phyloP scores from a whole-genome alignment of 345 rosid species.

The Turritis glabra region DNA sequence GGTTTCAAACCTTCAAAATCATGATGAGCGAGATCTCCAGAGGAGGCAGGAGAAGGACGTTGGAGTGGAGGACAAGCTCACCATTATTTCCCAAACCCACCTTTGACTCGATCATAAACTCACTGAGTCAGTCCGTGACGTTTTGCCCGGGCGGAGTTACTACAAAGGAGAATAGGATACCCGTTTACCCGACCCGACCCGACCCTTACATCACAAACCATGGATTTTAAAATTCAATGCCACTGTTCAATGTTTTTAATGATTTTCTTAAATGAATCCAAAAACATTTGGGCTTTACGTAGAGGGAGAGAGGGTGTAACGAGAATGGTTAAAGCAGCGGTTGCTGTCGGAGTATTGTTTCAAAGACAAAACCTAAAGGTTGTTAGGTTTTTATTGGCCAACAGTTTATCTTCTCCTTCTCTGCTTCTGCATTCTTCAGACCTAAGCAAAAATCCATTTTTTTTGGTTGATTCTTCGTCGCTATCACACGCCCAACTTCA shows the following conservation, averaged over 20 bases:
- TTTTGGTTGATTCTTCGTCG: conserved; percentile 69
- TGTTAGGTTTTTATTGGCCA: conserved; percentile 64
- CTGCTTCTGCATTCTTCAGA: conserved; percentile 45
- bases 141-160: no score
- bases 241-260: no score
- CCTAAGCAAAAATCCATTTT: conserved; percentile 52
- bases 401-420: conserved; percentile 52
- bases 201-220: no score
- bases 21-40: not conserved
- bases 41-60: not conserved
- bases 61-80: not conserved
- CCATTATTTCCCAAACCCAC: not conserved
- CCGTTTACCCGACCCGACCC: not conserved
- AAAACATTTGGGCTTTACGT: not conserved
- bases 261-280: no score
- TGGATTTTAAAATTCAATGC: no score
- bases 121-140: not conserved
- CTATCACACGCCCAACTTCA: conserved; percentile 74
- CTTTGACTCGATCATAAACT: not conserved
- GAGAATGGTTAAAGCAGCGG: conserved; percentile 23
- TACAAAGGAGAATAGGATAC: not conserved
- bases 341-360: conserved; percentile 32
- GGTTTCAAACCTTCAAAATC: not conserved
- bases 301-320: not conserved
- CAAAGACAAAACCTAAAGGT: conserved; percentile 35